Evolutionary conservation across 164 flowering plant species (phyloP), one percentile per base, ranked within the genome.

Genomic region (Vitis riparia): DNA sequence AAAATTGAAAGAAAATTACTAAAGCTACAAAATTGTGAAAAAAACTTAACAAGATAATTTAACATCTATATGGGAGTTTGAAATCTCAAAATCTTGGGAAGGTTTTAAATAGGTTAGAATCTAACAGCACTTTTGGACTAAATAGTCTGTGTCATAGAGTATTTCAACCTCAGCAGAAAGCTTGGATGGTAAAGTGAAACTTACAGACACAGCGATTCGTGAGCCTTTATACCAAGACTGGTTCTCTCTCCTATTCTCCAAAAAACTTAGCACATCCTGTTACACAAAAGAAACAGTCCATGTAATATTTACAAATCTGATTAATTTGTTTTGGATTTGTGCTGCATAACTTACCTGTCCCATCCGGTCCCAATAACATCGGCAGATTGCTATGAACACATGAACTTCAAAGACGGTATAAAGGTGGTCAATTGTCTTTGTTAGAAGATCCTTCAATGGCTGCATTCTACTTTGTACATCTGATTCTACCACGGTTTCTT

Each of bases 321-420:
- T 37, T 37, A 37, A 3, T 6, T 37, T 37, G 5, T 37, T 23
- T 37, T 37, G 44, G 7, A 37, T 37, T 37, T 37, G 44, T 37
- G 44, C 44, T 37, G 44, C 44, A 37, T 16, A 73, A 47, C 70
- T 68, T 68, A 88, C 98, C 86, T 89, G 92, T 47, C 97, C 98
- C 90, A 90, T 91, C 44, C 88, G 80, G 67, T 94, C 97, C 98
- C 98, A 94, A 62, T 80, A 94, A 55, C 97, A 91, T 59, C 97
- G 86, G 69, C 97, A 92, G 30, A 88, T 73, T 23, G 95, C 79
- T 51, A 92, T 76, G 79, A 92, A 94, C 4, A 94, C 94, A 66
- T 82, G 90, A 47, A 83, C 79, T 76, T 81, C 97, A 83, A 86
- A 87, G 32, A 89, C 63, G 3, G 85, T 63, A 67, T 92, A 95